Evolutionary conservation across 2,329 filamentous ascomycete species (phyloP), one percentile per base, ranked within the genome.

Genomic region (Aspergillus fructus): DNA sequence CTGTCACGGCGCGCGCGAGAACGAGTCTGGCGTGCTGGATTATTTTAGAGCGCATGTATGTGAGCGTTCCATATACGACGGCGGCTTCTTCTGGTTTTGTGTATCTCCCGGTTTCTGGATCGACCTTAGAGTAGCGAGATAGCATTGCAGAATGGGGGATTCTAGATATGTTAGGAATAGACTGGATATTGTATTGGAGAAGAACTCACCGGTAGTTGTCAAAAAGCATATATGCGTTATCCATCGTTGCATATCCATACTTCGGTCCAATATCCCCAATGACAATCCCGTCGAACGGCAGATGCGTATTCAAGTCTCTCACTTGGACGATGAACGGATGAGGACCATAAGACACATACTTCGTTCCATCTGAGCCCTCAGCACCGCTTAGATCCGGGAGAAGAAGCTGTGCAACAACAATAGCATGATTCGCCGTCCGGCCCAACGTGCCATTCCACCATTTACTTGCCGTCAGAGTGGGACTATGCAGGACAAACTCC

Each of bases 261-360:
- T 83, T 83, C n/a, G 80, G 79, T 3, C 81, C 81, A 61, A 83
- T 82, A 59, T 83, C 80, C n/a, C 80, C 80, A 15, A 83, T 77
- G 2, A 78, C 75, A 53, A 83, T 79, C 2, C 79, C 79, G 5
- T 74, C 62, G 5, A 82, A 63, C 12, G 80, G 77, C 59, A 76
- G 69, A 33, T 55, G 55, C 13, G 46, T 55, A 8, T 51, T 42
- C 41, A 53, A 49, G 39, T 60, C 43, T 19, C 81, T 73, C 51
- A 83, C 80, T 64, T 80, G 81, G 17, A 82, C 74, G 56, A 83
- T 77, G 63, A 83, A 83, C 13, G 79, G 75, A 65, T 83, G 81
- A 34, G 79, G 79, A 8, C 81, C 81, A 66, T 81, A 72, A n/a
- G 71, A 77, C 27, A 74, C 69, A 55, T 76, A 76, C 39, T 76